Percentiles rank a stretch among this genome's conserved stretches.
These are phyloP conservation scores for Lepidium sativum DNA, from an alignment of 345 rosid species.

Conservation along the genomic window DNA sequence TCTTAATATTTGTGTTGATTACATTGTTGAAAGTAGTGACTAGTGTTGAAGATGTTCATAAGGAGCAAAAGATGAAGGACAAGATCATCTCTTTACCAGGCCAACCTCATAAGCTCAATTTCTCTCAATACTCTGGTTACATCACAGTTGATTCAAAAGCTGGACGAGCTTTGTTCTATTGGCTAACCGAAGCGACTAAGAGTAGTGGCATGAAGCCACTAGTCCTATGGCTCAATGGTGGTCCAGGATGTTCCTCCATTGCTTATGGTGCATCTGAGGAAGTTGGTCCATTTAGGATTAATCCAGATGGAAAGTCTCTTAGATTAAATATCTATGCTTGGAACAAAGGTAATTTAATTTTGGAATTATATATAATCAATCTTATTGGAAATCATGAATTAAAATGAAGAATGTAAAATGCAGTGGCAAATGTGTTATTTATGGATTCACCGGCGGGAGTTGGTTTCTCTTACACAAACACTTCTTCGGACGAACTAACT, in stretches of 20 bases:
- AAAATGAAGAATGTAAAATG: background rate
- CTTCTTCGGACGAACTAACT: conserved; percentile 37
- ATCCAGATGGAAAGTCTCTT: conserved; percentile 50
- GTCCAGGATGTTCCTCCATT: conserved; percentile 88
- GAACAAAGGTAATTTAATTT: conserved; percentile 47
- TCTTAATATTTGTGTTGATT: background rate
- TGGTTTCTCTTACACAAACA: conserved; percentile 76
- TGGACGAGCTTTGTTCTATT: conserved; percentile 71
- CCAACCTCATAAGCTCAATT: conserved; percentile 53
- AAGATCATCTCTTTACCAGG: conserved; percentile 56
- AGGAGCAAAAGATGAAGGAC: conserved; percentile 41
- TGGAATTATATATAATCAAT: background rate
- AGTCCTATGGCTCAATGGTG: conserved; percentile 84
- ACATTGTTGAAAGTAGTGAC: conserved; percentile 5
- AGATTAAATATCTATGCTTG: conserved; percentile 52
- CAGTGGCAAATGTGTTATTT: conserved; percentile 75
- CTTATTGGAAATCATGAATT: background rate
- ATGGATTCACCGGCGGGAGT: conserved; percentile 92
- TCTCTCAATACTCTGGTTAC: conserved; percentile 77
- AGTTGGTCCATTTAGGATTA: conserved; percentile 79
- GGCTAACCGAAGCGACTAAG: conserved; percentile 49
- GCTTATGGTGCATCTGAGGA: conserved; percentile 90
- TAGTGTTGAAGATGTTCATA: background rate
- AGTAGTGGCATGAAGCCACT: conserved; percentile 37
- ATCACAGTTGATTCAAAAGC: conserved; percentile 43